These are phyloP conservation scores for Brassica hybrid DNA, from an alignment of 441 rosid genomes.

Conservation along the genomic window DNA sequence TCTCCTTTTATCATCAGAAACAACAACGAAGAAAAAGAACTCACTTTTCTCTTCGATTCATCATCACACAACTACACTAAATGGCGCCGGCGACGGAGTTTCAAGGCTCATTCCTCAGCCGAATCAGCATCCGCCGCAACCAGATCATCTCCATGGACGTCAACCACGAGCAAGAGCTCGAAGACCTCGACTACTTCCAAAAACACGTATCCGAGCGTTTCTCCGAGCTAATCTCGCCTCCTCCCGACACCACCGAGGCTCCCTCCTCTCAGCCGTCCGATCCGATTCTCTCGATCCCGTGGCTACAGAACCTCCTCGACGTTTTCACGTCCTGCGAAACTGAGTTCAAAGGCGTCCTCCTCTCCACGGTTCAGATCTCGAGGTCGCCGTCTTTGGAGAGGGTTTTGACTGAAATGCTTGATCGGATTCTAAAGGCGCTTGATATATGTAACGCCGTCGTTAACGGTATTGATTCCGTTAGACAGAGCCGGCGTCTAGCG, in stretches of 20 bases:
- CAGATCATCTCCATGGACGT: conserved; percentile 83
- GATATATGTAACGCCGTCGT: conserved; percentile 83
- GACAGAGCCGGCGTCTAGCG: conserved; percentile 63
- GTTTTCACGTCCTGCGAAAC: conserved; percentile 79
- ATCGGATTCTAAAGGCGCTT: conserved; percentile 70
- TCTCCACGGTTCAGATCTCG: conserved; percentile 59
- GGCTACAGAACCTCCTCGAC: conserved; percentile 79
- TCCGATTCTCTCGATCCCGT: conserved; percentile 67
- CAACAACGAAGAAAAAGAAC: neutral
- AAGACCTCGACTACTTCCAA: conserved; percentile 78
- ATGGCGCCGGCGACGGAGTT: conserved; percentile 70
- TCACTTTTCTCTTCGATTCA: conserved; percentile 6
- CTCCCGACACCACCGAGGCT: neutral
- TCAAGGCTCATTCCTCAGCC: conserved; percentile 80
- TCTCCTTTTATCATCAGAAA: conserved; percentile 23
- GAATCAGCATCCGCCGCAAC: conserved; percentile 83
- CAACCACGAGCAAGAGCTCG: conserved; percentile 76
- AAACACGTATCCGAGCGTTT: conserved; percentile 74
- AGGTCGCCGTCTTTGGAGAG: conserved; percentile 79
- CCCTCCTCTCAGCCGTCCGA: neutral
- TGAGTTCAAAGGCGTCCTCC: conserved; percentile 71
- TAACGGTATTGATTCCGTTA: conserved; percentile 70
- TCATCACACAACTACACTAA: neutral
- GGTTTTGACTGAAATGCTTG: conserved; percentile 69
- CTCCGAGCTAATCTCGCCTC: conserved; percentile 47